Evolutionary conservation across 176 grass and related monocot genomes (phyloP), one percentile per base, ranked within the genome.

Genomic region (Oryza meridionalis): DNA sequence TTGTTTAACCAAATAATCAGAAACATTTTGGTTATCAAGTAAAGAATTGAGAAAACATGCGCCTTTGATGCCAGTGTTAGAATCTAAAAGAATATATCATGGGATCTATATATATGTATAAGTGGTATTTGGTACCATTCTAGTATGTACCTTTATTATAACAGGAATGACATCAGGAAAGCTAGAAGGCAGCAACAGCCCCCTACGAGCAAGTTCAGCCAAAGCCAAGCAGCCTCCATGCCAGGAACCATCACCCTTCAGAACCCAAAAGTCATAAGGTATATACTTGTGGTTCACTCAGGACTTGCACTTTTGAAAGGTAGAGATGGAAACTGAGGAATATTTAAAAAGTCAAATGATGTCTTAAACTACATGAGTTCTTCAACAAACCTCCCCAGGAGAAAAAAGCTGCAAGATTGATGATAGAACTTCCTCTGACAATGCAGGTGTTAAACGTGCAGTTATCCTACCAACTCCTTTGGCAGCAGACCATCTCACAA

Each of bases 391-490:
- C 93, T 98, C 96, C 16, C 91, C 93, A 87, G 89, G 76, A 75
- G 89, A 95, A 90, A 98, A 98, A 80, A 98, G 86, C 72, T 95
- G 90, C 73, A 98, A 81, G 72, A 95, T 84, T 62, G 96, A 95
- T 47, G 96, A 98, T 70, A 98, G 69, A 78, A 95, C 93, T 87
- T 98, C 96, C 87, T 89, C 93, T 7, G 96, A 95, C 68, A 95
- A 81, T 81, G 91, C 66, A 83, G 91, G 92, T 46, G 96, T 95
- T 84, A 98, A 90, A 82, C 87, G 81, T 88, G 96, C 91, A 89
- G 96, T 98, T 90, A 98, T 93, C 69, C 96, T 88, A 31, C 96
- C 96, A 67, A 95, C 75, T 88, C 96, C 93, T 95, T 98, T 98
- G 70, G 96, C 93, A 81, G 96, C 87, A 85, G 93, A 98, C 96